Base-by-base conservation (phyloP, 208 protist genomes). In the Leishmania mexicana region DNA sequence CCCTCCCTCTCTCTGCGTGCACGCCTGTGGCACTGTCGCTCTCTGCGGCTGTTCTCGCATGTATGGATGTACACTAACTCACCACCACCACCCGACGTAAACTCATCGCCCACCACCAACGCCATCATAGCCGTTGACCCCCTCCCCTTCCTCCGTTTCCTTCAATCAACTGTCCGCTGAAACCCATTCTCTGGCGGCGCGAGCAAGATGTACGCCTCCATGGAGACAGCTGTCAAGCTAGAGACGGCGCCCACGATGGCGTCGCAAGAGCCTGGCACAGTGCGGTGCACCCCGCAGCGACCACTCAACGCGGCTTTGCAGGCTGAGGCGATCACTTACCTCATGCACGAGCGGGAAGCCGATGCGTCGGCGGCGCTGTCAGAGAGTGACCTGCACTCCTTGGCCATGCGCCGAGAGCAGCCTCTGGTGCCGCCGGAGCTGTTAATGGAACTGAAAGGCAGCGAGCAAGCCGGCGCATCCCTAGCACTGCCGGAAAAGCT, bases 221-320 rank as follows among this genome's bases (percentile, higher is more conserved):
- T 40, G 31, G 15, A n/a, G 31, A n/a, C 49, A 4, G 68, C 38
- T 47, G 68, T 35, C 68, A 0, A 51, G 68, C 21, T 40, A 15
- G 13, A n/a, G 31, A 35, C 31, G 47, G 15, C 47, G 42, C 68
- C 68, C 3, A 51, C 42, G 24, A 31, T 17, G 40, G 53, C 73
- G 73, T 40, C 21, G 73, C 24, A 6, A 38, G 17, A 76, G 24
- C 21, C 57, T 15, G 28, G 0, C 38, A 42, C 15, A 42, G 24
- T 21, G 57, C 49, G 51, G 75, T 31, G 35, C 21, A 2, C 35
- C 8, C 21, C 75, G n/a, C 75, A 67, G 24, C 38, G 24, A n/a
- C 83, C 83, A 0, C 73, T 74, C 75, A 86, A 86, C 54, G 54
- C 70, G 38, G 57, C 75, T 19, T 62, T 86, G 19, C 78, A 80